These are phyloP conservation scores for Carex kokanica DNA, from an alignment of 176 grass and related monocot species.

Conservation along the genomic window DNA sequence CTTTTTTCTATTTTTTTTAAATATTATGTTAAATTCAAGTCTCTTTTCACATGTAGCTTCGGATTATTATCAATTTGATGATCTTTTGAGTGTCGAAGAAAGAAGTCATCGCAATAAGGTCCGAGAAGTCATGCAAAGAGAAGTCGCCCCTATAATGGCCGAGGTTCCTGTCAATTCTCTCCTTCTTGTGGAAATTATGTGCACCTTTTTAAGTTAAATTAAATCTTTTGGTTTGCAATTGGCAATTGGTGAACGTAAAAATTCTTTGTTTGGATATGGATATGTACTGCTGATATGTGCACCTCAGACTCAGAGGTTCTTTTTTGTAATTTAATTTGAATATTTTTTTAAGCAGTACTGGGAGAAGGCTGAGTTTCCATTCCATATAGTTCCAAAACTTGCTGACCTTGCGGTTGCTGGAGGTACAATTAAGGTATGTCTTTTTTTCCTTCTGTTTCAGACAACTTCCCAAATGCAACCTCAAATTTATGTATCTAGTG, in stretches of 20 bases:
- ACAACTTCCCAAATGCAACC: not conserved
- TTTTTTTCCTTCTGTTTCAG: not conserved
- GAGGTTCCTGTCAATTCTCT: slow-evolving; percentile 37
- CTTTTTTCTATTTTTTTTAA: not conserved
- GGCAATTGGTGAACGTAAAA: not conserved
- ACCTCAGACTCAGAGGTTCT: not conserved
- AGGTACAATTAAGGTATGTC: slow-evolving; percentile 62
- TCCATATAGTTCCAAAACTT: slow-evolving; percentile 69
- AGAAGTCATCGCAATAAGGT: slow-evolving; percentile 55
- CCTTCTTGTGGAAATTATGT: not conserved
- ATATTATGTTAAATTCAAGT: not conserved
- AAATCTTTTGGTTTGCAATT: not conserved
- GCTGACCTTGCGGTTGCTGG: slow-evolving; percentile 51
- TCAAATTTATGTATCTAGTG: not conserved
- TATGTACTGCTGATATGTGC: not conserved
- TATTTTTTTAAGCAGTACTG: slow-evolving; percentile 46
- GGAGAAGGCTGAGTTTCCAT: slow-evolving; percentile 92
- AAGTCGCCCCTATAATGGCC: slow-evolving; percentile 88
- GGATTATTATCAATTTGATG: slow-evolving; percentile 89
- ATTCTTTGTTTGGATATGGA: not conserved
- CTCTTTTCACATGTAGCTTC: slow-evolving; percentile 46
- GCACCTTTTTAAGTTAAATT: not conserved
- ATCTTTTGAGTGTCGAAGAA: slow-evolving; percentile 69
- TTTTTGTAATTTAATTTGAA: not conserved
- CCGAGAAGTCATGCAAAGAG: slow-evolving; percentile 58